These are phyloP conservation scores for Backusella circina DNA, from an alignment of 192 early-diverging fungal genomes.

Conservation along the genomic window DNA sequence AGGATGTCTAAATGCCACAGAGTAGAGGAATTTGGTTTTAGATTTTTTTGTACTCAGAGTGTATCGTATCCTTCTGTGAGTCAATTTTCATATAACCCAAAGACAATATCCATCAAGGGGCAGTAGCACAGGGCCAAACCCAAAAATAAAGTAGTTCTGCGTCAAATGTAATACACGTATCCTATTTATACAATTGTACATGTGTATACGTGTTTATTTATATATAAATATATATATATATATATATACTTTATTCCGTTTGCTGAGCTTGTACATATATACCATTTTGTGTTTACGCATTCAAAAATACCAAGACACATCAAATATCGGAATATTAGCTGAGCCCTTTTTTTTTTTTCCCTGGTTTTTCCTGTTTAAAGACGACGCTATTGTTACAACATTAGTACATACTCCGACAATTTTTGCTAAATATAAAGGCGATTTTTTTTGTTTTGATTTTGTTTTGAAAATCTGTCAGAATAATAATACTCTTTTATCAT, in stretches of 20 bases:
- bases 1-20: neutral
- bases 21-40: neutral
- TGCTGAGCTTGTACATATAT: neutral
- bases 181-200: slow-evolving; percentile 5
- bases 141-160: neutral
- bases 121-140: neutral
- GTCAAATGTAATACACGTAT: neutral
- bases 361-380: neutral
- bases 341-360: slow-evolving; percentile 1
- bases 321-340: neutral
- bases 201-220: neutral
- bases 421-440: neutral
- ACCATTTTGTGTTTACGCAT: neutral
- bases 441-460: neutral
- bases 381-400: neutral
- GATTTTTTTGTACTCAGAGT: neutral
- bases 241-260: neutral
- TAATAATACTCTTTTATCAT: neutral
- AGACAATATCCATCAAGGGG: neutral
- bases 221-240: neutral
- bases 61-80: neutral
- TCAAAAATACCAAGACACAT: neutral
- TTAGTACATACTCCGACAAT: neutral
- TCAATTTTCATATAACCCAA: neutral
- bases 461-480: neutral